Percentiles rank a stretch among this genome's conserved stretches.
These are phyloP conservation scores for Allium cepa DNA, from an alignment of 106 monocot genomes.

Conservation along the genomic window DNA sequence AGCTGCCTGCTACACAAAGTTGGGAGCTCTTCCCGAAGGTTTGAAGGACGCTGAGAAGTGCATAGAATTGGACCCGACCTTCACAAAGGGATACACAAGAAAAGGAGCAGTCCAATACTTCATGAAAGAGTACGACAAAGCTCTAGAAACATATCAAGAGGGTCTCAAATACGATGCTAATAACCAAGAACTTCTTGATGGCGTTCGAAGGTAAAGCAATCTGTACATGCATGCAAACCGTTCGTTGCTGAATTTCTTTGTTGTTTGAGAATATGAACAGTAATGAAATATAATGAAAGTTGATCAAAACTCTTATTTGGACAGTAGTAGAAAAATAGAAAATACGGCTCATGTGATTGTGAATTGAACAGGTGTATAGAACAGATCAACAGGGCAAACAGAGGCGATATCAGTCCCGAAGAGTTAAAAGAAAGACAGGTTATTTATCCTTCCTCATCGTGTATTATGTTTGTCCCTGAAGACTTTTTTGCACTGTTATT, in stretches of 20 bases:
- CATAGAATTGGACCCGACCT: constrained; percentile 90
- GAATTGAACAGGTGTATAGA: constrained; percentile 20
- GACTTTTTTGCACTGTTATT: not conserved
- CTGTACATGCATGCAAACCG: not conserved
- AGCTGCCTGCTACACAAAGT: constrained; percentile 92
- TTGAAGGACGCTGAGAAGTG: constrained; percentile 96
- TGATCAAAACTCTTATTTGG: no score
- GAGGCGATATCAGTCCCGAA: constrained; percentile 85
- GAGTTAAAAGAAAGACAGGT: constrained; percentile 98
- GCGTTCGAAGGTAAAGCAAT: constrained; percentile 50
- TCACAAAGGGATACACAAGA: constrained; percentile 84
- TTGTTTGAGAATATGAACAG: not conserved
- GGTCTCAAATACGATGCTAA: constrained; percentile 78
- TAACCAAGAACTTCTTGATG: constrained; percentile 80
- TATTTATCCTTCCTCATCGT: not conserved
- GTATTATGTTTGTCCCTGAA: not conserved
- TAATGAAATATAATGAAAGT: not conserved
- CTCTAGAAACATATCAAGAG: constrained; percentile 86
- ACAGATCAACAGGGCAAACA: constrained; percentile 88
- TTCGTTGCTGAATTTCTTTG: not conserved
- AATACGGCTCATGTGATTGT: not conserved
- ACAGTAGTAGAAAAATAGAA: no score
- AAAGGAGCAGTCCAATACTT: constrained; percentile 91
- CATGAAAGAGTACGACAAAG: constrained; percentile 96
- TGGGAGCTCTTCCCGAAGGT: constrained; percentile 87